Base-by-base conservation (phyloP, 2,329 filamentous ascomycete genomes). In the Amylocarpus encephaloides region DNA sequence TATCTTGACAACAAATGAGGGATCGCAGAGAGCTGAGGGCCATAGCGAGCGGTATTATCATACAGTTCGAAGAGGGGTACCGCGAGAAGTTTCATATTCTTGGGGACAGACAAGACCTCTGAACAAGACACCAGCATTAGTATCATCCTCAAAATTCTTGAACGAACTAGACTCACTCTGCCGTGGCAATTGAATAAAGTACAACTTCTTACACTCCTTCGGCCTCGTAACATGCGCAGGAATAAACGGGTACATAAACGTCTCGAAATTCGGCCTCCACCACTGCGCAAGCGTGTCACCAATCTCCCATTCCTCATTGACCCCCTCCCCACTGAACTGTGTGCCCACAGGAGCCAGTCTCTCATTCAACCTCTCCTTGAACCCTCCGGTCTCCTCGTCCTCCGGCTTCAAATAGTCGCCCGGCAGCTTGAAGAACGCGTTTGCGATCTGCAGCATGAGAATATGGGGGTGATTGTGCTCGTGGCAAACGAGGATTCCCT, bases 391-490 rank as follows among this genome's bases (percentile, higher is more conserved):
- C 73, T 98, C 93, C 57, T 95, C 89, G 62, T 95, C 92, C 59
- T 89, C 86, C 39, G 87, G 86, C 48, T 84, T 81, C 40, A 98
- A 81, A 68, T 97, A 98, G 71, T 97, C 93, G 52, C 93, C 93
- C 0, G 93, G 93, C 68, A 98, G 80, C 74, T 98, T 98, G 76
- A 98, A 98, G 74, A 98, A 98, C 19, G 93, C 92, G 69, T 98
- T 98, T 47, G 93, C 93, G 64, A 98, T 98, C 76, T 98, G 93
- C 56, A 98, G 79, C 93, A 98, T 97, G 59, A 98, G 75, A 57
- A 98, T 95, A 70, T 98, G 93, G 12, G 93, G 93, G 70, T 97
- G 93, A 72, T 96, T 97, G 76, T 97, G 92, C 72, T 98, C 93
- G 69, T 98, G 93, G 73, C 93, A 98, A 60, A 98, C 89, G 43